phyloP scores from a whole-genome alignment of 306 rosid genomes.

The Acacia melanoxylon region DNA sequence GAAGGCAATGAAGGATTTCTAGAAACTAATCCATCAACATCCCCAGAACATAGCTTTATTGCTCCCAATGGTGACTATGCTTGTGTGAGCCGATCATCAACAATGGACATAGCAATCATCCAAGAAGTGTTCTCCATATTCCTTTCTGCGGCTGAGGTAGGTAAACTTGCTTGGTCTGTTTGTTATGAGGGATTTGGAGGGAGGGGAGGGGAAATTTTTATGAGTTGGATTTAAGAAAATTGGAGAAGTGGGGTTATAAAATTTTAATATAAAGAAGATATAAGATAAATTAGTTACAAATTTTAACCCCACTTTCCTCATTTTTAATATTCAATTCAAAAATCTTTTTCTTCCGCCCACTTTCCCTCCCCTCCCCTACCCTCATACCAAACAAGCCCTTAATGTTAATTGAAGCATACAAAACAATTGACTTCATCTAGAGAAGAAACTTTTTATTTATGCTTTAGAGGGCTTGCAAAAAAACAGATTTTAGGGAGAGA shows the following conservation, averaged over 20 bases:
- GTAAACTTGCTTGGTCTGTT: slow-evolving; percentile 35
- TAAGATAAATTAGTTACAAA: too few relatives aligned
- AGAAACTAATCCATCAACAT: slow-evolving; percentile 85
- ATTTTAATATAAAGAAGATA: too few relatives aligned
- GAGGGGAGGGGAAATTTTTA: too few relatives aligned
- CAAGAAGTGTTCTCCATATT: slow-evolving; percentile 63
- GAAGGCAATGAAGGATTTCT: slow-evolving; percentile 63
- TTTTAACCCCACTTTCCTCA: too few relatives aligned
- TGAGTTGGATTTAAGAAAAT: too few relatives aligned
- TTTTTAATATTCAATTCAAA: too few relatives aligned
- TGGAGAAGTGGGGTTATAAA: too few relatives aligned
- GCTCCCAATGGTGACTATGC: slow-evolving; percentile 77
- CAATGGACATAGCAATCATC: slow-evolving; percentile 74
- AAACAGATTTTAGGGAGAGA: slow-evolving; percentile 57
- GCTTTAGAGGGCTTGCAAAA: not conserved
- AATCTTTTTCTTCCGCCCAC: too few relatives aligned
- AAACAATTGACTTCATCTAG: not conserved
- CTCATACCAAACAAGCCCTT: too few relatives aligned
- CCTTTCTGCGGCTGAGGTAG: slow-evolving; percentile 76
- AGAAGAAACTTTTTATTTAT: not conserved
- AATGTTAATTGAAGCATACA: not conserved
- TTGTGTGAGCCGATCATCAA: slow-evolving; percentile 72
- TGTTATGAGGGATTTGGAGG: too few relatives aligned
- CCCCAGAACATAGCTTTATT: slow-evolving; percentile 73
- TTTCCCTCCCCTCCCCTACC: too few relatives aligned